These are phyloP conservation scores for Xylaria sp. DNA, from an alignment of 2,329 filamentous ascomycete genomes.

Conservation along the genomic window DNA sequence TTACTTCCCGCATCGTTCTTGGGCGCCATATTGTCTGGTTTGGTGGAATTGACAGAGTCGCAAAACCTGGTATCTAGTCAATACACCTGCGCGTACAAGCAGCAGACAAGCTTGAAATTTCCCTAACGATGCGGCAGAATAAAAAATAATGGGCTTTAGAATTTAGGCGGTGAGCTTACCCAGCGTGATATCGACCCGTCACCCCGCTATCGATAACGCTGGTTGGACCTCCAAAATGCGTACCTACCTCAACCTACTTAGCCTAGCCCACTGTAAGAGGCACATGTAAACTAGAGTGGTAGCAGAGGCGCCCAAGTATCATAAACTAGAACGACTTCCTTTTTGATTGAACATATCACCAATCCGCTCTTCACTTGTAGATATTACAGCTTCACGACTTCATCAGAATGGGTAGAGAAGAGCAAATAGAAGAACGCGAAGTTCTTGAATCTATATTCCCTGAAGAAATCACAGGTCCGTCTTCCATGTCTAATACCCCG, in stretches of 20 bases:
- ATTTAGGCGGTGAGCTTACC: constrained; percentile 43
- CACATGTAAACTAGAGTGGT: not conserved
- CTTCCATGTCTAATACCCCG: constrained; percentile 11
- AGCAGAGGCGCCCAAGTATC: not conserved
- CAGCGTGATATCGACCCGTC: constrained; percentile 5
- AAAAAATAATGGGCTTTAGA: constrained; percentile 33
- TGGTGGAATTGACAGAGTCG: not conserved
- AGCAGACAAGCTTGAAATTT: constrained; percentile 24
- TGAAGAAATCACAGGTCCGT: constrained; percentile 87
- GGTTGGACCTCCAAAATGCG: constrained; percentile 19
- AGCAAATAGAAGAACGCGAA: constrained; percentile 94
- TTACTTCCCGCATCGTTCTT: constrained; percentile 59
- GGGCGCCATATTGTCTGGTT: constrained; percentile 52
- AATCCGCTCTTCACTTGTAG: not conserved
- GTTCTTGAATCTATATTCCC: constrained; percentile 98
- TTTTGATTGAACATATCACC: not conserved
- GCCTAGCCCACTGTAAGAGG: no score
- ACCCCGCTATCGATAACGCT: constrained; percentile 29
- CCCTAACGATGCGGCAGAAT: constrained; percentile 29
- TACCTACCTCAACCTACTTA: no score
- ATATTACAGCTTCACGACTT: not conserved
- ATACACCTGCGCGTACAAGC: constrained; percentile 6
- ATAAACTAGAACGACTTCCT: not conserved
- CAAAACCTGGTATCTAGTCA: not conserved
- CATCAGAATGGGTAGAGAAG: constrained; percentile 71